Evolutionary conservation across 1,284 basidiomycete genomes (phyloP).

Genomic region (Cutaneotrichosporon sp.): DNA sequence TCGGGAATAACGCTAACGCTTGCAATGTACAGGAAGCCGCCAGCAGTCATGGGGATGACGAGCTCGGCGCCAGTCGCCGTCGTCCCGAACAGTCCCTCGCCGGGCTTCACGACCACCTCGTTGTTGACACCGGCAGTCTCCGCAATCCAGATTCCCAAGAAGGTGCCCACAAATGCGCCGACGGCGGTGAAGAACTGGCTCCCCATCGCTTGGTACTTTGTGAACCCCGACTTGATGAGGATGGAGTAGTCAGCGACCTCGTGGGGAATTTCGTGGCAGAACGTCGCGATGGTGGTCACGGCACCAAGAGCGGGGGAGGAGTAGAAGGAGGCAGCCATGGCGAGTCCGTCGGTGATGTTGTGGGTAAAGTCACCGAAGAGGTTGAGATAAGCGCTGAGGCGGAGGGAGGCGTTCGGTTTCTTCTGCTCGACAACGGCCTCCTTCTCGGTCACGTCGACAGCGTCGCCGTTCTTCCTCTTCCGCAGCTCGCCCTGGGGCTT

Average conservation of each 20-base stretch:
- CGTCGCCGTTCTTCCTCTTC: slow-evolving; percentile 34
- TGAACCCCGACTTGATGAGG: slow-evolving; percentile 79
- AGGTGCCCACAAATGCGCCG: slow-evolving; percentile 82
- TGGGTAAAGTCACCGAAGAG: slow-evolving; percentile 76
- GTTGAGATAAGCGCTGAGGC: slow-evolving; percentile 81
- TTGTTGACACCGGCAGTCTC: slow-evolving; percentile 49
- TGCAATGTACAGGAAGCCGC: slow-evolving; percentile 88
- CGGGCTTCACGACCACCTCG: slow-evolving; percentile 24
- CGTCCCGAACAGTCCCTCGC: slow-evolving; percentile 74
- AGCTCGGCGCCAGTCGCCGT: slow-evolving; percentile 69
- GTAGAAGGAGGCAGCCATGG: slow-evolving; percentile 84
- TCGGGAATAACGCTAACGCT: slow-evolving; percentile 84
- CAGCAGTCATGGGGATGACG: slow-evolving; percentile 79
- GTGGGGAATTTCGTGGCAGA: slow-evolving; percentile 85
- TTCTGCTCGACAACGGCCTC: slow-evolving; percentile 20
- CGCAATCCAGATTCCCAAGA: slow-evolving; percentile 79
- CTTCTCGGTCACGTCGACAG: slow-evolving; percentile 17
- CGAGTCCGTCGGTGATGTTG: slow-evolving; percentile 71
- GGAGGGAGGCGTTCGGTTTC: slow-evolving; percentile 53
- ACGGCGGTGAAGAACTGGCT: slow-evolving; percentile 83
- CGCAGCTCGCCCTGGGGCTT: slow-evolving; percentile 23
- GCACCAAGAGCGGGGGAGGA: slow-evolving; percentile 81
- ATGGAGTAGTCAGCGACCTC: slow-evolving; percentile 90
- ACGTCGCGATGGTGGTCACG: slow-evolving; percentile 82
- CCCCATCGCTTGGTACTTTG: slow-evolving; percentile 81